Conservation (phyloP, 2,329 filamentous ascomycete genomes). For the Pseudogymnoascus verrucosus region DNA sequence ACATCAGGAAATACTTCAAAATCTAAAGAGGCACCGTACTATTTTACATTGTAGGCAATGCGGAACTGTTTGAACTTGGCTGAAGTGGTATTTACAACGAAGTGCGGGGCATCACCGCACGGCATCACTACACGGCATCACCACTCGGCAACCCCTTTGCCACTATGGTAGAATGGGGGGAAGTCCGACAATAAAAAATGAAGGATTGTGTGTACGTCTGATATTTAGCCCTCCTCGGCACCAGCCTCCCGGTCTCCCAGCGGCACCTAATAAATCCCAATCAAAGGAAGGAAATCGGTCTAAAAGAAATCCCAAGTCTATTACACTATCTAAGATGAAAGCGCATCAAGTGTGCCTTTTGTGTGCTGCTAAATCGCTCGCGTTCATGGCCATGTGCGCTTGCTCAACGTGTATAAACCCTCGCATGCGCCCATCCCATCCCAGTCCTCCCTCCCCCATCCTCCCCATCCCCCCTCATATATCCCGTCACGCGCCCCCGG, state of each 20-base stretch:
- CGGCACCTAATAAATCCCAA: not conserved
- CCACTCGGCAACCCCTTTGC: not conserved
- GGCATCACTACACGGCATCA: not conserved
- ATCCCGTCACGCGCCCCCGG: not conserved
- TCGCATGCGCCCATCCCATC: not conserved
- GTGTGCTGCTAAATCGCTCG: not conserved
- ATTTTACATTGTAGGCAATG: not conserved
- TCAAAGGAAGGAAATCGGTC: not conserved
- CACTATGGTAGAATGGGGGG: not conserved
- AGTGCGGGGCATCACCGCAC: not conserved
- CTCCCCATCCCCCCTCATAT: not conserved
- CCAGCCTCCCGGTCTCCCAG: not conserved
- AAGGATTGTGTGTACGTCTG: not conserved
- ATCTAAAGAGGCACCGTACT: not conserved
- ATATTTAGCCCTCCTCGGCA: not conserved
- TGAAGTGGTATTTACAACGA: not conserved
- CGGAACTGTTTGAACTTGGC: not conserved
- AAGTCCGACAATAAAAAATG: not conserved
- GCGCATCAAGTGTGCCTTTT: slow-evolving; percentile 4
- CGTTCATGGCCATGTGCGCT: slow-evolving; percentile 6
- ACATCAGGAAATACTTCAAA: not conserved
- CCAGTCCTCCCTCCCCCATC: not conserved
- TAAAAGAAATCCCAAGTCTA: slow-evolving; percentile 8
- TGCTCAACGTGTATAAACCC: slow-evolving; percentile 7
- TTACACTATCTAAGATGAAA: slow-evolving; percentile 7